Conservation (phyloP, 768 basidiomycete species). For the Lactarius sanguifluus region DNA sequence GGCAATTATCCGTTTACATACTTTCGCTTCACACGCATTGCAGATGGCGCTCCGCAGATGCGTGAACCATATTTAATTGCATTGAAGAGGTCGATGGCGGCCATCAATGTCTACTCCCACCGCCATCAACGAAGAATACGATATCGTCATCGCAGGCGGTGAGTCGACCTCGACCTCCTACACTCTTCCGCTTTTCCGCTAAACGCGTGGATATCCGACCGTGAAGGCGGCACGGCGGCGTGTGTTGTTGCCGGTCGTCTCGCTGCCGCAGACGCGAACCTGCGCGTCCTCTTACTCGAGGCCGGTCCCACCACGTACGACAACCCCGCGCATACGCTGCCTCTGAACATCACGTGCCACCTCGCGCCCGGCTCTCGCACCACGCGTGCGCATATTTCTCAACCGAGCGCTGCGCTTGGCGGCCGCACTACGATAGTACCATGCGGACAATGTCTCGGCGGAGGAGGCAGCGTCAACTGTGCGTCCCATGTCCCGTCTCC, state of each 20-base stretch:
- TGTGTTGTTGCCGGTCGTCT: slow-evolving; percentile 58
- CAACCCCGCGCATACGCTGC: slow-evolving; percentile 50
- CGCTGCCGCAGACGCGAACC: slow-evolving; percentile 48
- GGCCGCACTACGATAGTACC: slow-evolving; percentile 48
- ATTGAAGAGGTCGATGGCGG: background rate
- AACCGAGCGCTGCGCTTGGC: slow-evolving; percentile 43
- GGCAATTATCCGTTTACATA: no score
- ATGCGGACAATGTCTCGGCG: slow-evolving; percentile 53
- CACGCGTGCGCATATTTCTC: slow-evolving; percentile 42
- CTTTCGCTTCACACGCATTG: no score
- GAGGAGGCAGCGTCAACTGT: slow-evolving; percentile 64
- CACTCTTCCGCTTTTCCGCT: background rate
- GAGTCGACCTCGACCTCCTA: slow-evolving; percentile 2
- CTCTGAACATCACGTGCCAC: slow-evolving; percentile 50
- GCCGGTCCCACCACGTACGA: slow-evolving; percentile 53
- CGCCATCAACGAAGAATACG: slow-evolving; percentile 34
- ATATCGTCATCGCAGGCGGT: slow-evolving; percentile 65
- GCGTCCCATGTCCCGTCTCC: background rate
- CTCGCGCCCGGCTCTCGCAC: slow-evolving; percentile 41
- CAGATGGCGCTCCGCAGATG: no score
- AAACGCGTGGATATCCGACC: no score
- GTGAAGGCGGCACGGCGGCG: slow-evolving; percentile 49
- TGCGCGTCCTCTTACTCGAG: slow-evolving; percentile 62
- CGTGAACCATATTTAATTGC: background rate
- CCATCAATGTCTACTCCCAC: slow-evolving; percentile 9